Percentiles rank a stretch among this genome's conserved stretches.
These are phyloP conservation scores for Komagataella pastoris DNA, from an alignment of 805 yeast genomes.

Conservation along the genomic window DNA sequence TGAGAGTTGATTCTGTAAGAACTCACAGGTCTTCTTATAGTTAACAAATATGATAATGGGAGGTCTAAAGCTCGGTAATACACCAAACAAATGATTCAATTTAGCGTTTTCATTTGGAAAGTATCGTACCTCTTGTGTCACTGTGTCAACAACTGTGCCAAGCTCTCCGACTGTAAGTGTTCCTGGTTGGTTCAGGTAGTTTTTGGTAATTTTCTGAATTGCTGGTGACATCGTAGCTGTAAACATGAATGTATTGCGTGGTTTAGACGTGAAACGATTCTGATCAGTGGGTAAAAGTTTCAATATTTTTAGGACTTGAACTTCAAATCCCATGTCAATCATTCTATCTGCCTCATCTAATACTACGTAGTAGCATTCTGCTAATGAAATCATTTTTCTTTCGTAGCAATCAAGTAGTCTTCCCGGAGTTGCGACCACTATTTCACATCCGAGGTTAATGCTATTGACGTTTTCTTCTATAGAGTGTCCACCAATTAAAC, in stretches of 20 bases:
- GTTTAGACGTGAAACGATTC: constrained; percentile 21
- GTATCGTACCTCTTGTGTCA: constrained; percentile 56
- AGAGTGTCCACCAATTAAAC: constrained; percentile 84
- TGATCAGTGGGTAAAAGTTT: constrained; percentile 36
- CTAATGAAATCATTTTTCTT: constrained; percentile 45
- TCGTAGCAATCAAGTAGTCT: constrained; percentile 72
- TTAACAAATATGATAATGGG: constrained; percentile 77
- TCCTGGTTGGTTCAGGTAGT: constrained; percentile 49
- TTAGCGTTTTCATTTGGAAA: constrained; percentile 29
- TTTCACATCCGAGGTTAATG: constrained; percentile 53
- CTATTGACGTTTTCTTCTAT: constrained; percentile 58
- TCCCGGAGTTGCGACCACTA: constrained; percentile 92
- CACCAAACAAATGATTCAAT: constrained; percentile 21
- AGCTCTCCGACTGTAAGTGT: constrained; percentile 55
- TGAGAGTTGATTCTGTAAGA: constrained; percentile 36
- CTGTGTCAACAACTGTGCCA: constrained; percentile 53
- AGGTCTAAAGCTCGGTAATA: constrained; percentile 17
- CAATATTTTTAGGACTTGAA: constrained; percentile 52
- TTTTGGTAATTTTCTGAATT: constrained; percentile 52
- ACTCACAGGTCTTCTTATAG: constrained; percentile 61
- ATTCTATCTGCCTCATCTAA: constrained; percentile 94
- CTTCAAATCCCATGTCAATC: constrained; percentile 92
- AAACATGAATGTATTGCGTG: constrained; percentile 61
- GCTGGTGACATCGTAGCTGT: constrained; percentile 84
- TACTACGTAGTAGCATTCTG: constrained; percentile 52